Evolutionary conservation across 75 land plant species (phyloP).

Genomic region (Gnetum montanum): DNA sequence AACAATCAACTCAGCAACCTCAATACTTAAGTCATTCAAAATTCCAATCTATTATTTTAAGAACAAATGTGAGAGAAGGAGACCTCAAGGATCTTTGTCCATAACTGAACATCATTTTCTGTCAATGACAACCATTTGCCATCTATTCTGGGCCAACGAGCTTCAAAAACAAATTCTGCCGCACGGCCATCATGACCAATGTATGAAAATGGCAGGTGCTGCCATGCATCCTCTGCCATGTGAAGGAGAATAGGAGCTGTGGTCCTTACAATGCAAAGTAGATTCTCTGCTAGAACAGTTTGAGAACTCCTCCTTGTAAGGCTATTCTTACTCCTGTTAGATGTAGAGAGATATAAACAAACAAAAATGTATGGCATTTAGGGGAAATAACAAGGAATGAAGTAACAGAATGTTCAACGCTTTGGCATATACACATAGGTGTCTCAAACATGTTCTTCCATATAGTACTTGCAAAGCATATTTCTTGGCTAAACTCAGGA

Average conservation of each 20-base stretch:
- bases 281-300: constrained; percentile 86
- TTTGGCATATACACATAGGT: no score
- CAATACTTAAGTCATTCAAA: no score
- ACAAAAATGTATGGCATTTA: no score
- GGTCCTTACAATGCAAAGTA: constrained; percentile 62
- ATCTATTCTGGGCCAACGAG: constrained; percentile 73
- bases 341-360: no score
- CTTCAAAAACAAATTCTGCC: constrained; percentile 84
- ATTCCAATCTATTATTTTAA: no score
- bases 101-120: constrained; percentile 47
- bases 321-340: constrained; percentile 78
- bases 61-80: not conserved
- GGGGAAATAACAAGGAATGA: no score
- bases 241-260: constrained; percentile 97
- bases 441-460: no score
- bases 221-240: constrained; percentile 98
- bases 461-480: no score
- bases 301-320: constrained; percentile 93
- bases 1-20: no score
- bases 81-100: constrained; percentile 80
- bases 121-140: constrained; percentile 54
- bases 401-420: no score
- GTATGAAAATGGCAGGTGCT: constrained; percentile 70
- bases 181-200: constrained; percentile 47
- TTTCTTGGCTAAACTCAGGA: no score